Base-by-base conservation (phyloP, 441 rosid species). In the Eruca vesicaria region DNA sequence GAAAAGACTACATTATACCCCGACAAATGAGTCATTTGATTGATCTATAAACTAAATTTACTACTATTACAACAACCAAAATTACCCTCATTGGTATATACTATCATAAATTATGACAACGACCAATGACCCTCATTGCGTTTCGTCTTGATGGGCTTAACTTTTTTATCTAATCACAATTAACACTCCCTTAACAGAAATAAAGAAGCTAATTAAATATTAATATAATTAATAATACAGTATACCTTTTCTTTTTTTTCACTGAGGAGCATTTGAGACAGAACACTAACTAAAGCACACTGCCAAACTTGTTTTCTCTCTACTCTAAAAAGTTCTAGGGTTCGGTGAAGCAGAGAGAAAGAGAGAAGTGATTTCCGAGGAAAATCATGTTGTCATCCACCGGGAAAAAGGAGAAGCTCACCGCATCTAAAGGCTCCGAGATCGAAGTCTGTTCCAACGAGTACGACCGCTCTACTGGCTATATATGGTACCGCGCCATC, bases 381-480 rank as follows among this genome's bases (percentile, higher is more conserved):
- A 31, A n/a, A 31, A 31, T 4, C 73, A 60, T 75, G 79, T 11
- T 75, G 69, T 11, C 48, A 21, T n/a, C 66, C 6, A 71, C 67
- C 1, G 76, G 76, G 31, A 77, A 12, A 41, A 65, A 48, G 28
- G 72, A 77, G 76, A 23, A 7, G 20, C 71, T 77, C 35, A 71
- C 68, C 0, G 55, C 7, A 33, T 64, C 56, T 0, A 74, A 76
- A 62, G 90, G 85, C 19, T 69, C 71, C 23, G 63, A 67, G 63
- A 80, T 86, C 2, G 88, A 86, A 69, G 82, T 83, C 11, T 79
- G 69, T 48, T 65, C 76, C 35, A 33, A 73, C 69, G 84, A 82
- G 18, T 19, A 66, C 71, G 78, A 79, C 15, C 68, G 53, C 9
- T 78, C 21, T 63, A 66, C 48, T 1, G 75, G 59, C 21, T 81